phyloP scores from a whole-genome alignment of 306 rosid genomes.

The Citrullus colocynthis region DNA sequence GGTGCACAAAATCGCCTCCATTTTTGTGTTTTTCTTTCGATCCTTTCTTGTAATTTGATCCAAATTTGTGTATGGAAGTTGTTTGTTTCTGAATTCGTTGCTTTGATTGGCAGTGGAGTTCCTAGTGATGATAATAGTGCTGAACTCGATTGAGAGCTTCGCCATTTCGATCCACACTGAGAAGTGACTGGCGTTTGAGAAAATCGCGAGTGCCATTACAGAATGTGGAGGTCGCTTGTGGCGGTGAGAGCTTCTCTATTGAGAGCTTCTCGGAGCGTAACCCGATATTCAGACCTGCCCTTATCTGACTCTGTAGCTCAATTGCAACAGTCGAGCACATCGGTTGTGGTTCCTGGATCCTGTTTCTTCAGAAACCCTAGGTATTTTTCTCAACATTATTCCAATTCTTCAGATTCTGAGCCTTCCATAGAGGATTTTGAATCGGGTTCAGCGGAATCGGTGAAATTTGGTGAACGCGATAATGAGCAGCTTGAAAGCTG shows the following conservation, averaged over 20 bases:
- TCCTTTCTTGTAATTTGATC: neutral
- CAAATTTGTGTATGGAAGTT: neutral
- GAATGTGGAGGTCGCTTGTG: slow-evolving; percentile 4
- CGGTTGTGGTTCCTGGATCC: neutral
- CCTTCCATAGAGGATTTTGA: neutral
- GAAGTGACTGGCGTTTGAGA: neutral
- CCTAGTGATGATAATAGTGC: neutral
- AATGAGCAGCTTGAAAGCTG: neutral
- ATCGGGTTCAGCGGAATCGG: neutral
- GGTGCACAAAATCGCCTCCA: too few relatives aligned
- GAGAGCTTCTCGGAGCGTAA: neutral
- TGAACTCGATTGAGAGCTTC: neutral
- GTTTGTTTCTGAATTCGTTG: neutral
- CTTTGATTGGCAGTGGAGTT: neutral
- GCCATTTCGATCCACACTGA: neutral
- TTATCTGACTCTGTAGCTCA: neutral
- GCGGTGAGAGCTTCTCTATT: slow-evolving; percentile 2
- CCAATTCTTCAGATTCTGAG: neutral
- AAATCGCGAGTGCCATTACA: neutral
- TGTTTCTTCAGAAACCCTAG: neutral
- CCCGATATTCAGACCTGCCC: neutral
- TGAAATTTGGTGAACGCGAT: neutral
- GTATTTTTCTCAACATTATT: neutral
- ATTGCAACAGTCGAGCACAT: neutral
- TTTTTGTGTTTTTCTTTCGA: neutral